Evolutionary conservation across 305 asterid species (phyloP), one percentile per base, ranked within the genome.

Genomic region (Fraxinus xanthoxyloides): DNA sequence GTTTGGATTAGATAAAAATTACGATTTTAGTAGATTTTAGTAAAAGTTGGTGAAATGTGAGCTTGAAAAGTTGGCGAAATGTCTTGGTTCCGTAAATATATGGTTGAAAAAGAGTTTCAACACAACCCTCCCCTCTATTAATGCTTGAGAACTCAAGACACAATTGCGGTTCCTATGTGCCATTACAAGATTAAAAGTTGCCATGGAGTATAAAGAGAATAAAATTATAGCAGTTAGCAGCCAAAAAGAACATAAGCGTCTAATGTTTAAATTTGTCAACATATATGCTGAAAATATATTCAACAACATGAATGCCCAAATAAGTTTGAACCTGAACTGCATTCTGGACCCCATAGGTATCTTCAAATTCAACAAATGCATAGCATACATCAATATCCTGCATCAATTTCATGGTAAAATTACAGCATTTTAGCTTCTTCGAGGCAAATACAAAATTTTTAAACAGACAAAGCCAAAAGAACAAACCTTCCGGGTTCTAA

Each of bases 321-420:
- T 43, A 75, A 74, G 78, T 23, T 70, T 89, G 84, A 83, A 97
- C 99, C 98, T 97, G 88, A 73, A 95, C 89, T 6, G 99, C 99
- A 87, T 95, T 93, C 83, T 93, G 98, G 86, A 97, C 99, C 26
- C 97, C 95, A 28, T 93, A 84, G 79, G 92, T 81, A 81, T 97
- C 99, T 82, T 95, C 99, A 78, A 87, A 97, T 86, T 97, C 99
- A 13, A 97, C 99, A 85, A 97, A 97, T 51, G 98, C 97, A 87
- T 95, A 97, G 90, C 98, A 97, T 36, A 89, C 94, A 86, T 95
- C 97, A 65, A 92, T 89, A 85, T 97, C 99, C 99, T 97, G 95
- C 90, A 89, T 63, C 82, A 82, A 78, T 84, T 38, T 65, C 28
- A 72, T 48, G 8, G 63, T 26, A 30, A 38, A 35, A 73, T 32